These are phyloP conservation scores for Skeletonema grethae DNA, from an alignment of 108 stramenopile species.

Conservation along the genomic window DNA sequence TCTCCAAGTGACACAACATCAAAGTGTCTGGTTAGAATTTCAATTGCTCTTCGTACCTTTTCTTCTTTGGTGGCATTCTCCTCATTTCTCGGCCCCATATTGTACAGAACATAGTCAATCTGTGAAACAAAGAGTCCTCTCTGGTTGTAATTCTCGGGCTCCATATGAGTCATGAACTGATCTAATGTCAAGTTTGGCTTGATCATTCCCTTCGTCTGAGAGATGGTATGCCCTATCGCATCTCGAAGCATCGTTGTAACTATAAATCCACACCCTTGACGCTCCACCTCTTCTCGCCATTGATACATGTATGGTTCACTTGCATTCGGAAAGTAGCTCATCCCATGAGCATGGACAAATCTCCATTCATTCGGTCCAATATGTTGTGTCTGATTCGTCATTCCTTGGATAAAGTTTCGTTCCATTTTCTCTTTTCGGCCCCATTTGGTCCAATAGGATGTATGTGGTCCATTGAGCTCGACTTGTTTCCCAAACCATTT, in stretches of 20 bases:
- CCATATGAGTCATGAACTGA: slow-evolving; percentile 20
- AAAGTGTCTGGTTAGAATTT: slow-evolving; percentile 30
- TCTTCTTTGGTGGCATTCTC: slow-evolving; percentile 18
- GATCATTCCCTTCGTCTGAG: slow-evolving; percentile 32
- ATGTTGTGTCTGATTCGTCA: slow-evolving; percentile 16
- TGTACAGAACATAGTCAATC: slow-evolving; percentile 43
- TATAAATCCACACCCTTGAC: slow-evolving; percentile 29
- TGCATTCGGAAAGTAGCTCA: slow-evolving; percentile 37
- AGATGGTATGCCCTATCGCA: slow-evolving; percentile 37
- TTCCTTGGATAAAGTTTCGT: slow-evolving; percentile 9
- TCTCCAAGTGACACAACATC: slow-evolving; percentile 36
- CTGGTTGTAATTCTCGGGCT: slow-evolving; percentile 15
- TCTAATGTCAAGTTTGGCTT: slow-evolving; percentile 4
- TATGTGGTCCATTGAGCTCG: slow-evolving; percentile 16
- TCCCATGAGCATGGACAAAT: slow-evolving; percentile 51
- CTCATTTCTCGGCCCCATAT: slow-evolving; percentile 6
- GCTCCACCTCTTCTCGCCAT: slow-evolving; percentile 43
- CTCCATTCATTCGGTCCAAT: slow-evolving; percentile 35
- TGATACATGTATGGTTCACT: slow-evolving; percentile 35
- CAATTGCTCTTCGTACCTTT: slow-evolving; percentile 30
- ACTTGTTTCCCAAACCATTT: slow-evolving; percentile 27
- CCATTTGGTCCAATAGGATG: slow-evolving; percentile 41
- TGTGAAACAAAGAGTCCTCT: slow-evolving; percentile 29
- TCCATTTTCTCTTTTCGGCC: slow-evolving; percentile 2
- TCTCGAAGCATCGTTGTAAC: slow-evolving; percentile 30